Evolutionary conservation across 768 basidiomycete genomes (phyloP), one percentile per base, ranked within the genome.

Genomic region (Lentinus tigrinus): DNA sequence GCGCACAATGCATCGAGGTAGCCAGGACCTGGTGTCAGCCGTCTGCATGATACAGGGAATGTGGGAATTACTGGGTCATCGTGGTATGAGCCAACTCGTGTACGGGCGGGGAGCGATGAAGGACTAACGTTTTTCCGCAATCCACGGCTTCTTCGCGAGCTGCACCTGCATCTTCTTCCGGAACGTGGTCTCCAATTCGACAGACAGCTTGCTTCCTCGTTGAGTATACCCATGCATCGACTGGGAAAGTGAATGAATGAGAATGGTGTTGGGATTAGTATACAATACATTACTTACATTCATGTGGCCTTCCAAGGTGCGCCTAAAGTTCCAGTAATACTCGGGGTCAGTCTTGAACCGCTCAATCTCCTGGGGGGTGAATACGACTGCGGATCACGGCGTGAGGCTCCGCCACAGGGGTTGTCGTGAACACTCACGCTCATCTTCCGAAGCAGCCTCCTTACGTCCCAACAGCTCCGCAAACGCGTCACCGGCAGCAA

Each of bases 11-110:
- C 83, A 62, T 88, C 85, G 31, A 88, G 76, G 65, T 85, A 89
- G 6, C 87, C 85, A 10, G 84, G 84, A 0, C 85, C 87, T 1
- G 85, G 84, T 0, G 87, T 89, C 47, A 87, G 69, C n/a, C 87
- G 76, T 26, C 85, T 76, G 69, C 85, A 89, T 4, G 73, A 77
- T 16, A 85, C 79, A 5, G 79, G 72, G 62, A 86, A 88, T 46
- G 80, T 72, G 13, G 86, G 85, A 24, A 85, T 74, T n/a, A 86
- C 83, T 85, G 46, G 17, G 57, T 28, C 24, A 14, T 39, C 49
- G 54, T 37, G 17, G 58, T 38, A 38, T 42, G 38, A 38, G 23
- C 14, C 58, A 23, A 24, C 9, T 16, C 6, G 39, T 28, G 24
- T 51, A 16, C n/a, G 17, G 39, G 37, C 3, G 16, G 16, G 26